A percentile compares a stretch with the other conserved stretches of the same genome.
Conservation (phyloP, 306 rosid species). For the Malus fusca region DNA sequence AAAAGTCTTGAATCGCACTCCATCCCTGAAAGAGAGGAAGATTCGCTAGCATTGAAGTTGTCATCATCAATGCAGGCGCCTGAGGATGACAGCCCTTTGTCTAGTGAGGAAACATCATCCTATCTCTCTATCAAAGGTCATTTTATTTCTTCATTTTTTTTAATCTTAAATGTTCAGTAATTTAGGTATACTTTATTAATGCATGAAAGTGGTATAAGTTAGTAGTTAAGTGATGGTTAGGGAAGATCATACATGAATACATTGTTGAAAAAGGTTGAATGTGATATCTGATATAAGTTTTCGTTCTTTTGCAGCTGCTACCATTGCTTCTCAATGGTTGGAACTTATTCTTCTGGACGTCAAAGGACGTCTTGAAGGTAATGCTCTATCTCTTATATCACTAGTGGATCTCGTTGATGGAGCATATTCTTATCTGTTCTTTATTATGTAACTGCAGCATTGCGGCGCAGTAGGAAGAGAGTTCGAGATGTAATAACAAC, state of each 20-base stretch:
- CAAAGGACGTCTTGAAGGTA: conserved; percentile 88
- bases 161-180: not conserved
- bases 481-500: conserved; percentile 68
- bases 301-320: conserved; percentile 73
- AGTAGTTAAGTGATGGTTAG: too few species aligned
- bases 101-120: conserved; percentile 62
- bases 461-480: conserved; percentile 78
- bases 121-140: conserved; percentile 75
- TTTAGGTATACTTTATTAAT: not conserved
- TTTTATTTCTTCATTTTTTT: not conserved
- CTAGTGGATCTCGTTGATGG: conserved; percentile 3
- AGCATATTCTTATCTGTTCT: conserved; percentile 7
- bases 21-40: conserved; percentile 33
- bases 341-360: conserved; percentile 79
- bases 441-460: conserved; percentile 43
- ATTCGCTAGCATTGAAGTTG: conserved; percentile 42
- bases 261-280: too few species aligned
- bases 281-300: conserved; percentile 6
- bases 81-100: conserved; percentile 40
- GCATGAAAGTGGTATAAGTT: too few species aligned
- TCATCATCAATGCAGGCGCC: conserved; percentile 49
- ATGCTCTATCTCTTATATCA: conserved; percentile 4
- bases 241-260: too few species aligned
- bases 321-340: conserved; percentile 94
- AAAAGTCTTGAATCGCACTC: conserved; percentile 33